phyloP scores from a whole-genome alignment of 2,329 filamentous ascomycete species.

The Stemphylium lycopersici region DNA sequence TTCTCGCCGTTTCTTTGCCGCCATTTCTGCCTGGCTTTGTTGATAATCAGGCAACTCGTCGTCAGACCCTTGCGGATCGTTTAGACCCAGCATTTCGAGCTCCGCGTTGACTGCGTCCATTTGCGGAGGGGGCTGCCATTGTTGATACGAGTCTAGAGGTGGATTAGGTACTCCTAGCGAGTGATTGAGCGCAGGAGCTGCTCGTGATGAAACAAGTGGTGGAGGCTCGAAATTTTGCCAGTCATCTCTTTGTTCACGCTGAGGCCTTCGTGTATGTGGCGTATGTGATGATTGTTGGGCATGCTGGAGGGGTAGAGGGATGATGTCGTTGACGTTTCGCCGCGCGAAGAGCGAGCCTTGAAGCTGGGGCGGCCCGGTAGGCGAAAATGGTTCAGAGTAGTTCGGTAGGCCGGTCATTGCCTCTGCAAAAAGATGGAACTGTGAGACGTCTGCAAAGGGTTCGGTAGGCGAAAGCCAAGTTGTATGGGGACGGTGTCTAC shows the following conservation, averaged over 20 bases:
- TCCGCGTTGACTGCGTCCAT: conserved; percentile 38
- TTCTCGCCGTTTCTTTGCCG: conserved; percentile 46
- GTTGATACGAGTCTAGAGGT: conserved; percentile 16
- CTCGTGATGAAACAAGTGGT: conserved; percentile 11
- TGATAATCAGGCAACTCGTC: conserved; percentile 56
- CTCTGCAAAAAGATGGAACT: conserved; percentile 50
- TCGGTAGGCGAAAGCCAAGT: conserved; percentile 44
- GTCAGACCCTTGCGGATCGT: conserved; percentile 38
- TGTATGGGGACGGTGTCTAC: conserved; percentile 38
- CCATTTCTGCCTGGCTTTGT: conserved; percentile 55
- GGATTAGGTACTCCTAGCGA: conserved; percentile 8
- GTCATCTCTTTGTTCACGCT: conserved; percentile 16
- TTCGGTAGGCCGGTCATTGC: conserved; percentile 45
- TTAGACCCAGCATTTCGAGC: conserved; percentile 38
- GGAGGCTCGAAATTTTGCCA: conserved; percentile 40
- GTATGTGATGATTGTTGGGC: conserved; percentile 14
- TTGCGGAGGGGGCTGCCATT: conserved; percentile 24
- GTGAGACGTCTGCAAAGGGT: conserved; percentile 42
- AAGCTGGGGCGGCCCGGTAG: conserved; percentile 39
- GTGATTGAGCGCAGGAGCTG: conserved; percentile 17
- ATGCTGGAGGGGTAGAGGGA: conserved; percentile 32
- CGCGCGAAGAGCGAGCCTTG: conserved; percentile 45
- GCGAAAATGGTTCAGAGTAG: conserved; percentile 39
- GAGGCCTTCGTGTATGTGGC: conserved; percentile 15
- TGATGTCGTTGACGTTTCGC: conserved; percentile 32